Base-by-base conservation (phyloP, 176 grass and related monocot species). In the Rhynchospora tenuis region DNA sequence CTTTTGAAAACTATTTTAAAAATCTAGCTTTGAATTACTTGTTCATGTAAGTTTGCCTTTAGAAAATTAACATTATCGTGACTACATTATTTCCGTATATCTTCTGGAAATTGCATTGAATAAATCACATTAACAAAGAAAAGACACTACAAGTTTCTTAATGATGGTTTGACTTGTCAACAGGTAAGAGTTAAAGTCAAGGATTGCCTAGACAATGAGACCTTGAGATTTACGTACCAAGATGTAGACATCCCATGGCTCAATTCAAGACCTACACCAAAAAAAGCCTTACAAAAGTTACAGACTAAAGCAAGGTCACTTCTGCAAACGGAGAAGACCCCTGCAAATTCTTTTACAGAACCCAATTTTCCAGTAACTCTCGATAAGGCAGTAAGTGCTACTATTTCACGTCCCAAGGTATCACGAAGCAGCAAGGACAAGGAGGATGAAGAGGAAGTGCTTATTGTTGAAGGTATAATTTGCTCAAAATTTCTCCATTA, bases 161-260 rank as follows among this genome's bases (percentile, higher is more conserved):
- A 88, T 88, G 89, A 93, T 83, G 88, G 93, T 81, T 86, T 92
- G 84, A 86, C 85, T 5, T 88, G 78, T 0, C 82, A 90, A 56
- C 74, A 69, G 5, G 90, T 97, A 22, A 88, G 88, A 42, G 89
- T 85, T 81, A 86, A 85, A 58, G 59, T 94, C 17, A 92, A 89
- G 28, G 91, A 94, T 85, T 83, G 86, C 64, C 63, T 94, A 28
- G 83, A 89, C 68, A 10, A 72, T 0, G 56, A 86, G 46, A 72
- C 66, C 14, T 24, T 94, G 63, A 83, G 86, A 10, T 94, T 86
- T 73, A 50, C 83, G 0, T 92, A 92, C 83, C 90, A 94, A 80
- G 91, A 90, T 84, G 88, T 92, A 28, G 74, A 16, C 45, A 89
- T 89, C 11, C 91, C 91, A 29, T 97, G 91, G 91, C 60, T 87